Conservation (phyloP, 345 rosid species). For the Geranium brycei region DNA sequence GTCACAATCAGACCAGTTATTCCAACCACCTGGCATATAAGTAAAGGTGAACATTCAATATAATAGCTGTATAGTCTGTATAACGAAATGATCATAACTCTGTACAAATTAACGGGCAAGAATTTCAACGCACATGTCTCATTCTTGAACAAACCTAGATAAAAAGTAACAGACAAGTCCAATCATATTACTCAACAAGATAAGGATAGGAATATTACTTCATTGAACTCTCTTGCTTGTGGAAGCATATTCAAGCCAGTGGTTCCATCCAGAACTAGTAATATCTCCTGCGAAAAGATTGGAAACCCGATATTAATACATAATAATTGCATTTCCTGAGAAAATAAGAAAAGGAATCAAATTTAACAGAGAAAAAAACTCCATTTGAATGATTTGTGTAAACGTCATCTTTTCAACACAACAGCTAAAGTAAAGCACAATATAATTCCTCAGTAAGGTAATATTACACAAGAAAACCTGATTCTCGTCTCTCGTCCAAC, state of each 20-base stretch:
- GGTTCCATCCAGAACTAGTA: conserved; percentile 89
- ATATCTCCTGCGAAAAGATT: conserved; percentile 47
- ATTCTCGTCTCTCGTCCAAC: too few species aligned
- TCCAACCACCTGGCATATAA: conserved; percentile 54
- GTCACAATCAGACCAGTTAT: conserved; percentile 87
- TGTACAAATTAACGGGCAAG: background rate
- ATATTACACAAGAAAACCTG: too few species aligned
- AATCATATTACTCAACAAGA: conserved; percentile 1
- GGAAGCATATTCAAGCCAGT: conserved; percentile 98
- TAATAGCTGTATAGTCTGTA: background rate
- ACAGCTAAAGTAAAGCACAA: too few species aligned
- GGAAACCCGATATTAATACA: background rate
- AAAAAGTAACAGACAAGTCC: background rate
- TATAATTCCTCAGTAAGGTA: too few species aligned
- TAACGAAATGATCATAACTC: background rate
- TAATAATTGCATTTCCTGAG: background rate
- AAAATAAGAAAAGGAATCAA: background rate
- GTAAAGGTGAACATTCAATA: background rate
- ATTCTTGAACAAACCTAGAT: background rate
- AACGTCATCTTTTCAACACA: too few species aligned
- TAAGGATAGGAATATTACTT: conserved; percentile 32
- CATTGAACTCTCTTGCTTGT: conserved; percentile 97
- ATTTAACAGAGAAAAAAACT: background rate
- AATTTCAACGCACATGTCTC: background rate
- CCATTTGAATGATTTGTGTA: too few species aligned